Evolutionary conservation across 306 rosid genomes (phyloP).

Genomic region (Echinosophora koreensis): DNA sequence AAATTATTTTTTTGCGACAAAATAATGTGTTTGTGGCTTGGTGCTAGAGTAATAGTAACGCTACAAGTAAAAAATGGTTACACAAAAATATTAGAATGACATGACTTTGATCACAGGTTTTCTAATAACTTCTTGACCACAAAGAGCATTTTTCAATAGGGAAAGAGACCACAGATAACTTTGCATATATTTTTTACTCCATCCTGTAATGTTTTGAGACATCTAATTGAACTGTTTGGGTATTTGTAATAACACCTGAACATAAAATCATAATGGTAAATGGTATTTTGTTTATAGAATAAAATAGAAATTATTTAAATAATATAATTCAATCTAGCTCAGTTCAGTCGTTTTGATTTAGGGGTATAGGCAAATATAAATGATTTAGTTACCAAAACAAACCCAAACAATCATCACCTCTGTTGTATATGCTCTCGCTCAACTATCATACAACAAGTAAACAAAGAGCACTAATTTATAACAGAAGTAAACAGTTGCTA

Average conservation of each 20-base stretch:
- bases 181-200: not conserved
- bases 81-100: not conserved
- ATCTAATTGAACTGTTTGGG: not conserved
- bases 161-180: conserved; percentile 19
- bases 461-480: conserved; percentile 25
- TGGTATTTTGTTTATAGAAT: conserved; percentile 39
- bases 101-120: conserved; percentile 7
- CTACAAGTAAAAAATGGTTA: not conserved
- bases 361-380: not conserved
- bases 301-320: not conserved
- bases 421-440: conserved; percentile 8
- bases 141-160: not conserved
- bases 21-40: not conserved
- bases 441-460: not conserved
- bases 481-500: not conserved
- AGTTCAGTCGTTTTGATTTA: conserved; percentile 26
- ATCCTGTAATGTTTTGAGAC: not conserved
- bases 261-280: conserved; percentile 57
- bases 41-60: no score
- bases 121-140: not conserved
- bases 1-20: not conserved
- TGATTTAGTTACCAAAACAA: conserved; percentile 10
- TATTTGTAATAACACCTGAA: not conserved
- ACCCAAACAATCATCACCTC: not conserved
- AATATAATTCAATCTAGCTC: conserved; percentile 20